These are phyloP conservation scores for Agrocybe pediades DNA, from an alignment of 768 basidiomycete species.

Conservation along the genomic window DNA sequence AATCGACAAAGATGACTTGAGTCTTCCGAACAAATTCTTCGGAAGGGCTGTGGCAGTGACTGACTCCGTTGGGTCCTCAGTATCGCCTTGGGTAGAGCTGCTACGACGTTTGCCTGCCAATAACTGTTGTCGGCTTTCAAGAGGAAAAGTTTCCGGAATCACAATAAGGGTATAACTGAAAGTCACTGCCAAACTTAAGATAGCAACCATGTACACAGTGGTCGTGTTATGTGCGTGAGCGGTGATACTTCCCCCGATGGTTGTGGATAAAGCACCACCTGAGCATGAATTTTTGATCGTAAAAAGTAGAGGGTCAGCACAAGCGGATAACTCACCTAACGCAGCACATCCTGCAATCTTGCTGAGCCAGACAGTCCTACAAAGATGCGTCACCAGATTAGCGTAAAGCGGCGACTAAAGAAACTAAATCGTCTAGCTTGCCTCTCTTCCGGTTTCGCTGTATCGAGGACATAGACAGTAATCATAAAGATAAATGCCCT, in stretches of 20 bases:
- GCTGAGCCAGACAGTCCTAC: slow-evolving; percentile 10
- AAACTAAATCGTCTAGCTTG: no score
- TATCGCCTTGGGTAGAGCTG: neutral
- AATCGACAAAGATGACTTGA: slow-evolving; percentile 1
- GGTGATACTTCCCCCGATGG: slow-evolving; percentile 11
- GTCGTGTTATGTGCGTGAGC: neutral
- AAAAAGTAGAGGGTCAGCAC: neutral
- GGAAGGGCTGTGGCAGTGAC: neutral
- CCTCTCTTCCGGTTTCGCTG: slow-evolving; percentile 11
- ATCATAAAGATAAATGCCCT: slow-evolving; percentile 3
- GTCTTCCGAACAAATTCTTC: neutral
- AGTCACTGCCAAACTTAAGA: neutral
- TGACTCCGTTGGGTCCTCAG: neutral
- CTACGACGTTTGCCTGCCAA: neutral
- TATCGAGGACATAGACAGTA: slow-evolving; percentile 11
- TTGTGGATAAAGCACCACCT: slow-evolving; percentile 8
- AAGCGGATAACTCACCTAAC: neutral
- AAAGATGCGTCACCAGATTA: neutral
- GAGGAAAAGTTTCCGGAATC: slow-evolving; percentile 14
- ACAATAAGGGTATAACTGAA: slow-evolving; percentile 1
- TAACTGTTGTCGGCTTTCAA: slow-evolving; percentile 2
- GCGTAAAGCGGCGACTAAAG: no score
- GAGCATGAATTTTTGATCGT: neutral
- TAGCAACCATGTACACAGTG: slow-evolving; percentile 3
- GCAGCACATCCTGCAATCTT: slow-evolving; percentile 8